Base-by-base conservation (phyloP, 2,329 filamentous ascomycete genomes). In the Teratosphaeria gauchensis region DNA sequence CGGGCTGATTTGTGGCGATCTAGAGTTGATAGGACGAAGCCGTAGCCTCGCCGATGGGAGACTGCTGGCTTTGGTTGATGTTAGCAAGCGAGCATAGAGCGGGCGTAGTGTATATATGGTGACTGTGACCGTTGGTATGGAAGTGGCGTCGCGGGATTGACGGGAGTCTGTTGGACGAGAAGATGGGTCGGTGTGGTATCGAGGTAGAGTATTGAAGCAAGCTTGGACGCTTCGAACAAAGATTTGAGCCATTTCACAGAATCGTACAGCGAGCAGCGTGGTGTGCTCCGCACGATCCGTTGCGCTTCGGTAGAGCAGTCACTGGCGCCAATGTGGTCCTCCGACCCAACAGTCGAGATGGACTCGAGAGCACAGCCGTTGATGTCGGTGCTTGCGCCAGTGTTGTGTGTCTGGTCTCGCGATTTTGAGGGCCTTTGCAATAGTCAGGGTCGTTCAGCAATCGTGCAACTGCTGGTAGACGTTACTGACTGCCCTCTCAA, bases 401-500 rank as follows among this genome's bases (percentile, higher is more conserved):
- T 21, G 16, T 55, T 6, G 19, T 21, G 14, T 55, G 12, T 19
- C 4, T 14, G 12, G 7, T 33, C 21, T 55, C 33, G 53, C 31
- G 53, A 14, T 7, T 16, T 12, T 21, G 16, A 35, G 56, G 46
- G 53, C 51, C 56, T 59, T 65, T 53, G 51, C 54, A 59, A 57
- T 55, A 55, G 63, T 65, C 57, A 65, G 64, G 59, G 53, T 63
- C 58, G 31, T 58, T 58, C 48, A 66, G 55, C 48, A 66, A 48
- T 16, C 48, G 38, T 31, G 56, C 59, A 38, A 66, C 60, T 59
- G 61, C 65, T 69, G 53, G 38, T 54, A 57, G 54, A 63, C 51
- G 63, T 67, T 58, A 67, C 60, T 60, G 57, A 62, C 59, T 53
- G 56, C 51, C 31, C 56, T 35, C 53, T 33, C 28, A 53, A 11